phyloP scores from a whole-genome alignment of 495 filamentous ascomycete genomes.

The Daldinia grandis region DNA sequence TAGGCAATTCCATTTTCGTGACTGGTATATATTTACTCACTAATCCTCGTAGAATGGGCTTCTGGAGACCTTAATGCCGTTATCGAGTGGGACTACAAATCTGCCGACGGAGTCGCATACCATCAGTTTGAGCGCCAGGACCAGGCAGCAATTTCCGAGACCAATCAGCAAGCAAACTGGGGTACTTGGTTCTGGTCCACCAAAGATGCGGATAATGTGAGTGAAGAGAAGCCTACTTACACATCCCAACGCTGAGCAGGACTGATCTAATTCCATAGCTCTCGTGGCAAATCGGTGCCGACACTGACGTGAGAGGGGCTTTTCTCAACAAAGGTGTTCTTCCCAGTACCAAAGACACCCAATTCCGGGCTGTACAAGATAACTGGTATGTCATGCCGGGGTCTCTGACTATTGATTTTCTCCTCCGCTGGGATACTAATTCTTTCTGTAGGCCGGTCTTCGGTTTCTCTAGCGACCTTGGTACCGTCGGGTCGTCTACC shows the following conservation, averaged over 20 bases:
- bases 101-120: conserved; percentile 51
- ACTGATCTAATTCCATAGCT: conserved; percentile 46
- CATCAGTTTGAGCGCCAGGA: conserved; percentile 66
- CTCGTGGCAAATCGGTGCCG: conserved; percentile 72
- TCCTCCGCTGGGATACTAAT: conserved; percentile 26
- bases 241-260: neutral
- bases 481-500: conserved; percentile 43
- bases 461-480: conserved; percentile 83
- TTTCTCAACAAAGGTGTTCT: conserved; percentile 73
- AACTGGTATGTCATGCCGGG: conserved; percentile 59
- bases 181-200: conserved; percentile 80
- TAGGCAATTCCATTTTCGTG: conserved; percentile 61
- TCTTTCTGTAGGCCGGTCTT: conserved; percentile 73
- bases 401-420: neutral
- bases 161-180: conserved; percentile 81
- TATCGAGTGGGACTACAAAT: conserved; percentile 52
- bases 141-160: conserved; percentile 75
- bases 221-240: conserved; percentile 17
- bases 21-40: conserved; percentile 46
- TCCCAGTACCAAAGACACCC: conserved; percentile 68
- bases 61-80: conserved; percentile 51
- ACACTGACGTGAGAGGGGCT: conserved; percentile 66
- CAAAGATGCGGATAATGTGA: conserved; percentile 45
- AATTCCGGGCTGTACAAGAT: conserved; percentile 75
- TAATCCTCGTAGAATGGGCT: conserved; percentile 51